Percentiles rank a stretch among this genome's conserved stretches.
phyloP scores from a whole-genome alignment of 2,329 filamentous ascomycete species.

The Triangularia verruculosa region DNA sequence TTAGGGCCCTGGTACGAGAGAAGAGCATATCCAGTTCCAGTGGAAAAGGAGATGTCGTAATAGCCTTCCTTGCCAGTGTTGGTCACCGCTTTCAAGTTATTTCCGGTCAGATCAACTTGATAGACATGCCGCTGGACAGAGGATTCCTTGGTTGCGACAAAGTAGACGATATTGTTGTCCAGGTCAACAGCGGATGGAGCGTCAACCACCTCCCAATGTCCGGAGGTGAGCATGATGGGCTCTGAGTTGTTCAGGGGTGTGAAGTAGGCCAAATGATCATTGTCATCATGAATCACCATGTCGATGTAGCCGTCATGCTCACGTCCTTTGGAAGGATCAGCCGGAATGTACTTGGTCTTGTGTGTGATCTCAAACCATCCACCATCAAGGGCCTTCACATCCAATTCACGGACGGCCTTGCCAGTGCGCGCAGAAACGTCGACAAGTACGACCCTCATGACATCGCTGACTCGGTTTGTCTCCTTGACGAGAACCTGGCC shows the following conservation, averaged over 20 bases:
- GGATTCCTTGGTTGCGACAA: constrained; percentile 79
- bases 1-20: constrained; percentile 79
- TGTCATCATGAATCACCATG: constrained; percentile 78
- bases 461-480: constrained; percentile 90
- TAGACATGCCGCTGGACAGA: constrained; percentile 91
- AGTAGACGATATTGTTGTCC: constrained; percentile 84
- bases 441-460: constrained; percentile 83
- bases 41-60: constrained; percentile 81
- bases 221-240: constrained; percentile 83
- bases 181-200: constrained; percentile 84
- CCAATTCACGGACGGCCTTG: constrained; percentile 72
- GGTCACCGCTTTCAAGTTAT: constrained; percentile 68
- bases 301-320: constrained; percentile 89
- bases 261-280: constrained; percentile 92
- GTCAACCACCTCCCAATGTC: constrained; percentile 86
- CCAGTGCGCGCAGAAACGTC: constrained; percentile 72
- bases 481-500: constrained; percentile 82
- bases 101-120: constrained; percentile 79
- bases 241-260: constrained; percentile 77
- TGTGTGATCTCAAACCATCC: constrained; percentile 97
- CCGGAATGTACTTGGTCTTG: constrained; percentile 79
- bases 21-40: constrained; percentile 76
- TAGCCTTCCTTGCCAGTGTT: constrained; percentile 71
- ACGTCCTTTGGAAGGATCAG: constrained; percentile 72
- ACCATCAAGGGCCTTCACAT: constrained; percentile 82